Evolutionary conservation across 768 basidiomycete species (phyloP), one percentile per base, ranked within the genome.

Genomic region (Amyloporia xantha): DNA sequence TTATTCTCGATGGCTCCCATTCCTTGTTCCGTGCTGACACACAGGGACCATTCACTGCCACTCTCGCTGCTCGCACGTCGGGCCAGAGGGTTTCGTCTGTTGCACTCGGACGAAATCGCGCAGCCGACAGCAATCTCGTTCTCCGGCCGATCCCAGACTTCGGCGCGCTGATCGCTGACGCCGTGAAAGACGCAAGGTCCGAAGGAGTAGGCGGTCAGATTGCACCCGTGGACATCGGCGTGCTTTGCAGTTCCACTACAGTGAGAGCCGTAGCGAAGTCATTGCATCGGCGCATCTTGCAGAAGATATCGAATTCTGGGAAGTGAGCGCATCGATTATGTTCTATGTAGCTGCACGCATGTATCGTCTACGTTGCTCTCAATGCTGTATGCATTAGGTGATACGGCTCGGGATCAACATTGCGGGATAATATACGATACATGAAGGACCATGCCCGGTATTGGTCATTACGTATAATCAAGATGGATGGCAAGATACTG

Each of bases 1-100:
- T 74, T 17, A 79, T 92, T 42, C 64, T 90, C n/a, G 89, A 91
- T 59, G 86, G 74, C 3, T 84, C 86, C 0, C 71, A 79, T 61
- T 78, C 82, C 2, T 63, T 88, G 15, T 83, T 73, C 48, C 48
- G 51, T 21, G 52, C 48, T 40, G 48, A 47, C 38, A 42, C 47
- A 15, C 41, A 49, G 37, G 13, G 13, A 9, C 24, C 41, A 24
- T 33, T 21, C 6, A 10, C 28, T n/a, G 23, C 11, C 37, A 25
- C 25, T 44, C 27, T 24, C n/a, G n/a, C n/a, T n/a, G n/a, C n/a
- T n/a, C n/a, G n/a, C n/a, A n/a, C n/a, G n/a, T n/a, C n/a, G n/a
- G n/a, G n/a, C 19, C 21, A 26, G 41, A 13, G 5, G 20, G 7
- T 43, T 5, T 24, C 21, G 13, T 43, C 41, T 9, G 21, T 9